A percentile compares a stretch with the other conserved stretches of the same genome.
Evolutionary conservation across 2,329 filamentous ascomycete species (phyloP).

Genomic region (Beauveria sp.): DNA sequence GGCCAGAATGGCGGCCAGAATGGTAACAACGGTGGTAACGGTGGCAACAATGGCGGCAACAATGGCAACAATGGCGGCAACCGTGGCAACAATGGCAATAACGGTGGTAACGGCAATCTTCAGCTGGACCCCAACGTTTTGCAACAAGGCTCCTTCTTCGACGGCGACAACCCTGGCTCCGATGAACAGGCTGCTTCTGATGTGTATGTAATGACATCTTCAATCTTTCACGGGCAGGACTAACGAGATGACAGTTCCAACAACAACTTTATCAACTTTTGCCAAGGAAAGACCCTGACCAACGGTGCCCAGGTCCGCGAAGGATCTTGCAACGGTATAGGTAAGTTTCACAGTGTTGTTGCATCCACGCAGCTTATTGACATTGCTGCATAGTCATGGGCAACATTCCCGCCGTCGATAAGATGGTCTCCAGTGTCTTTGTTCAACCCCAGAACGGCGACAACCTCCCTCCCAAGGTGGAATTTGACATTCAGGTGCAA

Average conservation of each 20-base stretch:
- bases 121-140: no score
- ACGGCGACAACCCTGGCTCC: conserved; percentile 29
- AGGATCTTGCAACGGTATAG: conserved; percentile 58
- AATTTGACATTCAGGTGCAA: conserved; percentile 48
- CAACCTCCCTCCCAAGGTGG: conserved; percentile 36
- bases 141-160: no score
- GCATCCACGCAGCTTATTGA: conserved; percentile 5
- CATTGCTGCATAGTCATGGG: conserved; percentile 43
- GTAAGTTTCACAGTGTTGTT: conserved; percentile 32
- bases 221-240: neutral
- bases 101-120: no score
- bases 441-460: conserved; percentile 44
- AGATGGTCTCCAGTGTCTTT: conserved; percentile 53
- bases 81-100: neutral
- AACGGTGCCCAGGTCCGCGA: conserved; percentile 50
- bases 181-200: conserved; percentile 44
- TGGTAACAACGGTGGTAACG: conserved; percentile 3
- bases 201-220: conserved; percentile 33
- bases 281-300: conserved; percentile 44
- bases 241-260: conserved; percentile 37
- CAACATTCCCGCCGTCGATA: conserved; percentile 45
- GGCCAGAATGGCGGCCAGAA: conserved; percentile 16
- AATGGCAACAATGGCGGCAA: conserved; percentile 9
- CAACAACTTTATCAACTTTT: conserved; percentile 59
- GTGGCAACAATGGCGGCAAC: conserved; percentile 15